phyloP scores from a whole-genome alignment of 164 flowering plant genomes.

The Echeveria elegans region DNA sequence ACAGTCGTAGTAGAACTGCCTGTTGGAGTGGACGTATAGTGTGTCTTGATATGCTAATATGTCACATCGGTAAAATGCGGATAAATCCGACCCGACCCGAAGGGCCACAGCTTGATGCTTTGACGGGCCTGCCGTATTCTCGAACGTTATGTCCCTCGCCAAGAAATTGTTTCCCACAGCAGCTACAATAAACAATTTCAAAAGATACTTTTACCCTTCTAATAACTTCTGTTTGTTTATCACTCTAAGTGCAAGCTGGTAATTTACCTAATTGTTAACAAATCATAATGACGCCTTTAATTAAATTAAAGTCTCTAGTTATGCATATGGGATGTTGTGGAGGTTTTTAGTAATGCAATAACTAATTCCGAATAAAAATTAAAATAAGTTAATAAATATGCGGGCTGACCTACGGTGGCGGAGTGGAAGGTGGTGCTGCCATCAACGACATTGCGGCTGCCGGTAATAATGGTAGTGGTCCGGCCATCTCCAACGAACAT shows the following conservation, averaged over 20 bases:
- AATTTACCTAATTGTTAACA: not conserved
- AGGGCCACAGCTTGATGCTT: slow-evolving; percentile 92
- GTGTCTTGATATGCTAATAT: slow-evolving; percentile 78
- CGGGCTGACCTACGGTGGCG: slow-evolving; percentile 78
- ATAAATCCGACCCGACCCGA: slow-evolving; percentile 60
- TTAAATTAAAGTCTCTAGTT: not conserved
- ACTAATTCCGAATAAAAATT: not conserved
- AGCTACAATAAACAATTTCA: slow-evolving; percentile 32
- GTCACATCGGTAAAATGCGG: slow-evolving; percentile 74
- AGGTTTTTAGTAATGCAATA: not conserved
- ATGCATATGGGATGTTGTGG: not conserved
- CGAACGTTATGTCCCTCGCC: slow-evolving; percentile 64
- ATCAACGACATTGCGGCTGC: slow-evolving; percentile 53
- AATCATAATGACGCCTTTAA: not conserved
- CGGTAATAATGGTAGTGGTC: slow-evolving; percentile 71
- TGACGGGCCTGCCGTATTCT: slow-evolving; percentile 78
- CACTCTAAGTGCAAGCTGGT: no score
- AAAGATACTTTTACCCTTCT: not conserved
- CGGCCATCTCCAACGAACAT: slow-evolving; percentile 89
- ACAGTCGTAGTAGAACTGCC: slow-evolving; percentile 60
- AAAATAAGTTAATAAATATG: not conserved
- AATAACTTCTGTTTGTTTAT: no score
- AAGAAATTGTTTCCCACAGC: slow-evolving; percentile 55
- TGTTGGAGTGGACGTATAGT: slow-evolving; percentile 71
- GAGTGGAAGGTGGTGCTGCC: slow-evolving; percentile 95